A percentile compares a stretch with the other conserved stretches of the same genome.
Conservation (phyloP, 2,329 filamentous ascomycete genomes). For the Paramyrothecium sp. region DNA sequence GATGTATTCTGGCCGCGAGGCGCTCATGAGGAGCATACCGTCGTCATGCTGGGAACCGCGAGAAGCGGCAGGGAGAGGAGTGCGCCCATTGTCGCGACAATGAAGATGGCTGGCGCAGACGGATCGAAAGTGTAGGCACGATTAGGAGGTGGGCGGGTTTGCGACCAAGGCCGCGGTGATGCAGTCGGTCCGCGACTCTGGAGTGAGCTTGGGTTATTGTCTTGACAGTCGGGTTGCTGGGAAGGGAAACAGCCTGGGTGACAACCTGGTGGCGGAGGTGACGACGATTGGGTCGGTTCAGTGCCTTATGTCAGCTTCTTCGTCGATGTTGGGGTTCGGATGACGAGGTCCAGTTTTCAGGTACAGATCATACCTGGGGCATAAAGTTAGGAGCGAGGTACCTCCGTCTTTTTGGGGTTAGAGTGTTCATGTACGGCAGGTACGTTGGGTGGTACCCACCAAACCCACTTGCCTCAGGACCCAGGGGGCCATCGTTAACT, state of each 20-base stretch:
- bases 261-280: not conserved
- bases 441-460: too few species aligned
- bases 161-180: not conserved
- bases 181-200: not conserved
- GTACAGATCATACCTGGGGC: too few species aligned
- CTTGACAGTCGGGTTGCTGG: not conserved
- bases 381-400: too few species aligned
- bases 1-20: constrained; percentile 4
- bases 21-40: constrained; percentile 59
- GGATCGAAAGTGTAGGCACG: not conserved
- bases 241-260: not conserved
- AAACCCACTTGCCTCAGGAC: too few species aligned
- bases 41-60: constrained; percentile 80
- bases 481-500: not conserved
- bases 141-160: not conserved
- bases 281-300: not conserved
- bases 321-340: too few species aligned
- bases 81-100: constrained; percentile 70
- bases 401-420: too few species aligned
- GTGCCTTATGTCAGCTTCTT: not conserved
- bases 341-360: too few species aligned
- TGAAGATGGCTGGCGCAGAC: not conserved
- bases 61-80: constrained; percentile 86
- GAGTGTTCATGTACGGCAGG: not conserved
- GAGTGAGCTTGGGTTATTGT: not conserved